Conservation (phyloP, 2,329 filamentous ascomycete genomes). For the Ilyonectria mors-panacis region DNA sequence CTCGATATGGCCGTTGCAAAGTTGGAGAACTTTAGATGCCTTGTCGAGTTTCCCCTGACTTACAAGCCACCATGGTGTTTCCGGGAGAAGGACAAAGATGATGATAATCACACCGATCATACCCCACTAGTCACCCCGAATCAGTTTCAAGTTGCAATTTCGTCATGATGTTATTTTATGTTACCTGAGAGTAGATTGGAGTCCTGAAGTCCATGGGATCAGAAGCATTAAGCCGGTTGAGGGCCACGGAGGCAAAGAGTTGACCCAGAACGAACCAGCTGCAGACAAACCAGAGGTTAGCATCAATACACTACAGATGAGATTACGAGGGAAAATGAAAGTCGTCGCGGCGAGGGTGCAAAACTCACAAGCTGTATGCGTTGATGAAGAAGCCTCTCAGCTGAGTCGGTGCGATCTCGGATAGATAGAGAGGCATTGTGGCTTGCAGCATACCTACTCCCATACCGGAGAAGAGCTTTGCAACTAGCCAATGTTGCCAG, state of each 20-base stretch:
- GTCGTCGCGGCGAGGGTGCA: neutral
- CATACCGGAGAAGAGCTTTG: conserved; percentile 35
- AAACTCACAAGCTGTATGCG: conserved; percentile 31
- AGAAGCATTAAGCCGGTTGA: conserved; percentile 30
- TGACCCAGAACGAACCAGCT: conserved; percentile 37
- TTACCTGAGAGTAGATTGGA: conserved; percentile 34
- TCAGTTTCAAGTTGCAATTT: neutral
- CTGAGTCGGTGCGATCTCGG: conserved; percentile 35
- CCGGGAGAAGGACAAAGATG: conserved; percentile 31
- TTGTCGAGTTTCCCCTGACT: conserved; percentile 27
- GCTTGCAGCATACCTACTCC: conserved; percentile 36
- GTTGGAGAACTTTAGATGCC: conserved; percentile 24
- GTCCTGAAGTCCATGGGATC: conserved; percentile 31
- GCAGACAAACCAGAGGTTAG: neutral
- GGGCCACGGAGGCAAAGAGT: conserved; percentile 33
- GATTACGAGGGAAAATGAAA: fast-evolving
- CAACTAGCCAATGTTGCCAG: conserved; percentile 37
- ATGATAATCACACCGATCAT: conserved; percentile 27
- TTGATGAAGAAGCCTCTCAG: conserved; percentile 36
- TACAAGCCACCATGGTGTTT: conserved; percentile 35
- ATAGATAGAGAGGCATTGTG: conserved; percentile 34
- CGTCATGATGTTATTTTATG: no score
- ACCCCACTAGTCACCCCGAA: conserved; percentile 22
- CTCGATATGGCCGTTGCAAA: conserved; percentile 25
- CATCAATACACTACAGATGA: neutral